phyloP scores from a whole-genome alignment of 2,329 filamentous ascomycete species.

The Coniochaeta hoffmannii region DNA sequence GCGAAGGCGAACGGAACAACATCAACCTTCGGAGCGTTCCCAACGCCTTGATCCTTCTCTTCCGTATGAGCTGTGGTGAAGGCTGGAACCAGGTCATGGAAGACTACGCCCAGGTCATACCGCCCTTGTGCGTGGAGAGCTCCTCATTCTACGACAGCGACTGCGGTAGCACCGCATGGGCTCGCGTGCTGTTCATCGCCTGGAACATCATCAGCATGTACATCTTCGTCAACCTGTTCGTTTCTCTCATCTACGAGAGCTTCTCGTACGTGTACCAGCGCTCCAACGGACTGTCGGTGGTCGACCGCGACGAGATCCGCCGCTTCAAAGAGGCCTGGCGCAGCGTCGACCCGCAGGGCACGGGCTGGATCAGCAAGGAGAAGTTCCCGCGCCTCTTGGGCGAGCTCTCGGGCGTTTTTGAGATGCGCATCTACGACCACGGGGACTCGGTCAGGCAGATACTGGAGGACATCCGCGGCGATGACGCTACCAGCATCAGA shows the following conservation, averaged over 20 bases:
- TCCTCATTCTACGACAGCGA: constrained; percentile 76
- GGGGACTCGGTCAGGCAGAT: constrained; percentile 84
- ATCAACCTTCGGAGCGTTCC: constrained; percentile 91
- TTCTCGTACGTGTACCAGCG: constrained; percentile 99
- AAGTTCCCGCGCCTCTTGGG: constrained; percentile 82
- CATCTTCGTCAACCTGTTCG: constrained; percentile 96
- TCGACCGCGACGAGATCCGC: constrained; percentile 89
- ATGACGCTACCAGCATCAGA: constrained; percentile 44
- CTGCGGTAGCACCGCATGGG: constrained; percentile 87
- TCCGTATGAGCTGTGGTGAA: constrained; percentile 88
- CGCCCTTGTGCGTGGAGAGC: constrained; percentile 71
- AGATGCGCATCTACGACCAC: constrained; percentile 92
- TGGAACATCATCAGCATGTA: constrained; percentile 99
- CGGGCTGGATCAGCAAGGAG: constrained; percentile 85
- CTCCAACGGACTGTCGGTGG: constrained; percentile 82
- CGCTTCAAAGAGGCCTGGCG: constrained; percentile 99
- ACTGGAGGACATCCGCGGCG: constrained; percentile 70
- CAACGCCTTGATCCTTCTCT: constrained; percentile 86
- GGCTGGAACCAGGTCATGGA: constrained; percentile 98
- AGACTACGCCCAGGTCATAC: constrained; percentile 75
- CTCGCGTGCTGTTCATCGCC: constrained; percentile 79
- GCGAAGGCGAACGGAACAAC: constrained; percentile 62
- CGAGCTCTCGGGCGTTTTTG: constrained; percentile 89
- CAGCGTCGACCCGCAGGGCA: constrained; percentile 84
- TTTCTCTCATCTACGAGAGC: constrained; percentile 97